Evolutionary conservation across 352 stramenopile genomes (phyloP).

Genomic region (Globisporangium irregulare): DNA sequence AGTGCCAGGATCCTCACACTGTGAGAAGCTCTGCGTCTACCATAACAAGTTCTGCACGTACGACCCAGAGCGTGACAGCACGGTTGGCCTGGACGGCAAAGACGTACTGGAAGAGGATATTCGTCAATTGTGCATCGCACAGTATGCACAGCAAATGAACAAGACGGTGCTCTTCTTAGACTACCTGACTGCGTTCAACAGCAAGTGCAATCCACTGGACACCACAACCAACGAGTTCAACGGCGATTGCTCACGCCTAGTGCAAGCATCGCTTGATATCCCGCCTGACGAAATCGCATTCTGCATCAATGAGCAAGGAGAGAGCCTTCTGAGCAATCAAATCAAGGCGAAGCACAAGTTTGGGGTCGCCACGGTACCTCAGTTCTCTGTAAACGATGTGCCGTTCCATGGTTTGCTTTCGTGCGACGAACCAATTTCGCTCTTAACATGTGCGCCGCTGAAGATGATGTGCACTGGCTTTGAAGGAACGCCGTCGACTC

Average conservation of each 20-base stretch:
- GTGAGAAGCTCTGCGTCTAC: conserved; percentile 25
- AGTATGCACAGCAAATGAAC: conserved; percentile 15
- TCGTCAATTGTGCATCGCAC: conserved; percentile 25
- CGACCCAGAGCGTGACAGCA: conserved; percentile 30
- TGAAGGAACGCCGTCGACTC: background rate
- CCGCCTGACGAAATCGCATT: background rate
- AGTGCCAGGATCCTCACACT: conserved; percentile 5
- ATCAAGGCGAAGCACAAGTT: conserved; percentile 17
- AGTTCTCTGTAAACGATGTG: conserved; percentile 27
- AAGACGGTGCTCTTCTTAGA: conserved; percentile 23
- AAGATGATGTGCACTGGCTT: background rate
- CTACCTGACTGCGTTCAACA: conserved; percentile 23
- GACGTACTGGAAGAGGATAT: conserved; percentile 32
- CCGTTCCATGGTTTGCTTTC: conserved; percentile 16
- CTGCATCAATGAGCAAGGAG: conserved; percentile 6
- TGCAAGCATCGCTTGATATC: background rate
- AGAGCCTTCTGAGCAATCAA: conserved; percentile 7
- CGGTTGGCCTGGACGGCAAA: conserved; percentile 24
- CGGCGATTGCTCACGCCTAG: background rate
- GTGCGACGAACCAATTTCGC: conserved; percentile 8
- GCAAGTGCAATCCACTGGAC: conserved; percentile 17
- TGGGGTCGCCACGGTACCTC: conserved; percentile 25
- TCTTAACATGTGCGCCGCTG: background rate
- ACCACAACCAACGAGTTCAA: conserved; percentile 16
- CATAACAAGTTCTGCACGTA: conserved; percentile 28